These are phyloP conservation scores for Clavispora carvajalis DNA, from an alignment of 805 yeast genomes.

Conservation along the genomic window DNA sequence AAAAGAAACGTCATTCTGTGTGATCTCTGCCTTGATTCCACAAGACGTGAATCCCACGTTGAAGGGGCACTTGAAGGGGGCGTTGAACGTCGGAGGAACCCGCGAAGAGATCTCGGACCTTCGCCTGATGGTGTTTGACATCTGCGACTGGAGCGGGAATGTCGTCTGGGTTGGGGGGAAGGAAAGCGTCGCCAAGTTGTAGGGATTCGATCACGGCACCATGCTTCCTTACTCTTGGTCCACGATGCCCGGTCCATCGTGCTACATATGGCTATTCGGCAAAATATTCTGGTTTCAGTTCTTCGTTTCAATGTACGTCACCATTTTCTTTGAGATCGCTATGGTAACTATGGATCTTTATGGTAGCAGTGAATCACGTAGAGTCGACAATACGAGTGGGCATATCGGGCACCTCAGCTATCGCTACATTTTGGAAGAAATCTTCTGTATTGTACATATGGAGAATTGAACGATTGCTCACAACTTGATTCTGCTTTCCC, in stretches of 20 bases:
- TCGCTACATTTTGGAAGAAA: not conserved
- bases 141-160: slow-evolving; percentile 72
- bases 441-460: not conserved
- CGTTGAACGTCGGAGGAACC: slow-evolving; percentile 71
- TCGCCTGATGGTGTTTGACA: slow-evolving; percentile 55
- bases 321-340: no score
- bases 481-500: slow-evolving; percentile 58
- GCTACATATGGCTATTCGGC: no score
- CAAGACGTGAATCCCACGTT: slow-evolving; percentile 92
- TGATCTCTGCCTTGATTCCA: slow-evolving; percentile 77
- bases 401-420: no score
- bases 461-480: slow-evolving; percentile 1
- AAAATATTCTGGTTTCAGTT: not conserved
- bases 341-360: no score
- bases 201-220: not conserved
- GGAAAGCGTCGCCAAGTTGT: slow-evolving; percentile 50
- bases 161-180: slow-evolving; percentile 45
- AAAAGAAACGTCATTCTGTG: slow-evolving; percentile 69
- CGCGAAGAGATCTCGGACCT: slow-evolving; percentile 56
- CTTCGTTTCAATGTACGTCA: no score
- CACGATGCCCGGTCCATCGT: no score
- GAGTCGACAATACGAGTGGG: no score
- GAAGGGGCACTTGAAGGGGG: slow-evolving; percentile 87
- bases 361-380: no score
- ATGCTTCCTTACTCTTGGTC: no score